Percentiles rank a stretch among this genome's conserved stretches.
Evolutionary conservation across 2,329 filamentous ascomycete species (phyloP).

Genomic region (Ilyonectria destructans): DNA sequence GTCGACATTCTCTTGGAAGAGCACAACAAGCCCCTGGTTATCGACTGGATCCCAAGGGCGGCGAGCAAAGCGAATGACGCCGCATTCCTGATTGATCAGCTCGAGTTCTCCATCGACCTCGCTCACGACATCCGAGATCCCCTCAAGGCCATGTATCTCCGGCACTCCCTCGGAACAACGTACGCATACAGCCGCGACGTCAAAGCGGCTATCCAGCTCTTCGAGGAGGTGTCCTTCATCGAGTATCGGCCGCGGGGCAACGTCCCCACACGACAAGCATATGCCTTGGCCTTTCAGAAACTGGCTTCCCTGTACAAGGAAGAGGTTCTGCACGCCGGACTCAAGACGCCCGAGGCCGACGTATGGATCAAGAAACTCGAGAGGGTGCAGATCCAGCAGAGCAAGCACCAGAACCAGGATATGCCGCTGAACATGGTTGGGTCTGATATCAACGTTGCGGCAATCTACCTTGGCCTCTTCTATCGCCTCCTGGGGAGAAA

Average conservation of each 20-base stretch:
- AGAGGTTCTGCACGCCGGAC: conserved; percentile 50
- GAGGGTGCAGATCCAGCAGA: conserved; percentile 56
- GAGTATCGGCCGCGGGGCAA: conserved; percentile 60
- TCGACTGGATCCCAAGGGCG: conserved; percentile 61
- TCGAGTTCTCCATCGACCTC: conserved; percentile 52
- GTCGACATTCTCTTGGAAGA: conserved; percentile 57
- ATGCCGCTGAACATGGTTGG: conserved; percentile 60
- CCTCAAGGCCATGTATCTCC: conserved; percentile 57
- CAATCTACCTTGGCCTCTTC: conserved; percentile 59
- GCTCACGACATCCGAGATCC: conserved; percentile 56
- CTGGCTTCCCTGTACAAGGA: conserved; percentile 58
- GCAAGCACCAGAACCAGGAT: conserved; percentile 57
- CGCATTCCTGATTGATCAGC: conserved; percentile 50
- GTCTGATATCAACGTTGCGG: conserved; percentile 60
- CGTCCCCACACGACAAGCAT: conserved; percentile 57
- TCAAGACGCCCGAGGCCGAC: conserved; percentile 47
- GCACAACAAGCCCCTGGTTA: conserved; percentile 52
- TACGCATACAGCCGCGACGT: conserved; percentile 55
- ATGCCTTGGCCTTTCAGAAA: conserved; percentile 59
- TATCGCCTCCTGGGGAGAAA: conserved; percentile 53
- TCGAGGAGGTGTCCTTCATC: conserved; percentile 56
- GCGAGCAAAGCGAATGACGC: conserved; percentile 55
- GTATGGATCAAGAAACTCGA: conserved; percentile 56
- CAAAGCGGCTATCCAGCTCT: conserved; percentile 54
- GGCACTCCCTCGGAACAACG: conserved; percentile 56